These are phyloP conservation scores for Trichothecium roseum DNA, from an alignment of 2,329 filamentous ascomycete species.

Conservation along the genomic window DNA sequence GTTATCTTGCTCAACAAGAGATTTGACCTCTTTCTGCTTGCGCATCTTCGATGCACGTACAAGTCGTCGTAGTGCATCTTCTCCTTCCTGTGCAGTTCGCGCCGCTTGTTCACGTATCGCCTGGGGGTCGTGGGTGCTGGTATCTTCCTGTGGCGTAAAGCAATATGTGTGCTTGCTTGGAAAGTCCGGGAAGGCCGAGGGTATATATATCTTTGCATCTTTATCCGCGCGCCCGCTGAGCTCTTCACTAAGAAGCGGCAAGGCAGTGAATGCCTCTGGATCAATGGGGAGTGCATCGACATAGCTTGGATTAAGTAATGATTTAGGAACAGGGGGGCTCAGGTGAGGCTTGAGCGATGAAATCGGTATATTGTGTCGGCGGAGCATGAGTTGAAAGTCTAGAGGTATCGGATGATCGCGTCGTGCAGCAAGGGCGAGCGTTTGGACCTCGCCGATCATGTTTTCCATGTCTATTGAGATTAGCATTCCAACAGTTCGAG, in stretches of 20 bases:
- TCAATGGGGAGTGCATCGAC: conserved; percentile 25
- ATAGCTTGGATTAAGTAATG: conserved; percentile 26
- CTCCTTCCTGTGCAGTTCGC: conserved; percentile 49
- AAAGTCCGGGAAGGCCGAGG: conserved; percentile 47
- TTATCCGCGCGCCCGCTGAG: conserved; percentile 50
- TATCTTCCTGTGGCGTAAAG: conserved; percentile 43
- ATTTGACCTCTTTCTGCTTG: conserved; percentile 53
- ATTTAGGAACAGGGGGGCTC: conserved; percentile 36
- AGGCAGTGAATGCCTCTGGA: conserved; percentile 26
- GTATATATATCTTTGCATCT: conserved; percentile 44
- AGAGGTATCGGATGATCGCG: conserved; percentile 42
- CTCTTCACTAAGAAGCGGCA: conserved; percentile 40
- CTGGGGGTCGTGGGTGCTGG: conserved; percentile 37
- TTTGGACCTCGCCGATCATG: conserved; percentile 37
- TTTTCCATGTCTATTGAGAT: conserved; percentile 34
- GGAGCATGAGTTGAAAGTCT: conserved; percentile 46
- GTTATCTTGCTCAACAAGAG: conserved; percentile 40
- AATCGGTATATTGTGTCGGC: conserved; percentile 39
- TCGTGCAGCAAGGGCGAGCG: conserved; percentile 35
- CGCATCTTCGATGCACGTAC: conserved; percentile 53
- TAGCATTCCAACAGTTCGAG: not conserved
- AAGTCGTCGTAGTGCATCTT: conserved; percentile 48
- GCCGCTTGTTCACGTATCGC: conserved; percentile 50
- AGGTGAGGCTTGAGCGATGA: conserved; percentile 45
- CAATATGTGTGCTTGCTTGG: conserved; percentile 56